phyloP scores from a whole-genome alignment of 2,329 filamentous ascomycete genomes.

The Bisporella sp. region DNA sequence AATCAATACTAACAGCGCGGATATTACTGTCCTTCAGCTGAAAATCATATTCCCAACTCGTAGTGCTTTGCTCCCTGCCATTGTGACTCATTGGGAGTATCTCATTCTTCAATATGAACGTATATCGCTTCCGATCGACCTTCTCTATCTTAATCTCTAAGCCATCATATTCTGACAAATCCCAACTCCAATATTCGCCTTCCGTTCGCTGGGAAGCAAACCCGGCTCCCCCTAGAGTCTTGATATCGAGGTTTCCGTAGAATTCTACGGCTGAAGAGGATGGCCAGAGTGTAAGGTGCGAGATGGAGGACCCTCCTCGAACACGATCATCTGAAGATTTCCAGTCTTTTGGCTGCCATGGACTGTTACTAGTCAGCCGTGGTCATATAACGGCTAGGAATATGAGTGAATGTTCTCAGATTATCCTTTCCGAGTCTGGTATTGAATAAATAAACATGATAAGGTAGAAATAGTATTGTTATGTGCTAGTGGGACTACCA shows the following conservation, averaged over 20 bases:
- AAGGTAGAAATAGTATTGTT: constrained; percentile 3
- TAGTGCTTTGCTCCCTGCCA: constrained; percentile 62
- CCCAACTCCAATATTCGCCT: constrained; percentile 48
- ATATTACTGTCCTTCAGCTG: constrained; percentile 25
- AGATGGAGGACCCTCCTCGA: constrained; percentile 63
- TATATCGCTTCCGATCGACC: constrained; percentile 62
- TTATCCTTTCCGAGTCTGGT: too few species aligned
- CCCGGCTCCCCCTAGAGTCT: constrained; percentile 69
- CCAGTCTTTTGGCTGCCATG: constrained; percentile 57
- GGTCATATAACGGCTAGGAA: neutral
- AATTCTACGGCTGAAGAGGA: constrained; percentile 41
- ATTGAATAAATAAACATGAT: constrained; percentile 3
- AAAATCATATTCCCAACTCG: constrained; percentile 73
- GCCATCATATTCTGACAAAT: constrained; percentile 57
- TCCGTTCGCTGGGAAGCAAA: constrained; percentile 73
- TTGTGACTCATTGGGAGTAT: constrained; percentile 49
- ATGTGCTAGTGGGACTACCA: too few species aligned
- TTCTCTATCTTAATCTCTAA: constrained; percentile 45
- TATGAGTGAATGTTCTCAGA: neutral
- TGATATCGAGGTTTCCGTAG: constrained; percentile 64
- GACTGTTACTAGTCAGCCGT: constrained; percentile 32
- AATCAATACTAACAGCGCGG: constrained; percentile 48
- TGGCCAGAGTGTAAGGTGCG: constrained; percentile 35
- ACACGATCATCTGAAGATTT: constrained; percentile 67
- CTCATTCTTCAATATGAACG: constrained; percentile 67